These are phyloP conservation scores for Mucor racemosus DNA, from an alignment of 371 early-diverging fungal species.

Conservation along the genomic window DNA sequence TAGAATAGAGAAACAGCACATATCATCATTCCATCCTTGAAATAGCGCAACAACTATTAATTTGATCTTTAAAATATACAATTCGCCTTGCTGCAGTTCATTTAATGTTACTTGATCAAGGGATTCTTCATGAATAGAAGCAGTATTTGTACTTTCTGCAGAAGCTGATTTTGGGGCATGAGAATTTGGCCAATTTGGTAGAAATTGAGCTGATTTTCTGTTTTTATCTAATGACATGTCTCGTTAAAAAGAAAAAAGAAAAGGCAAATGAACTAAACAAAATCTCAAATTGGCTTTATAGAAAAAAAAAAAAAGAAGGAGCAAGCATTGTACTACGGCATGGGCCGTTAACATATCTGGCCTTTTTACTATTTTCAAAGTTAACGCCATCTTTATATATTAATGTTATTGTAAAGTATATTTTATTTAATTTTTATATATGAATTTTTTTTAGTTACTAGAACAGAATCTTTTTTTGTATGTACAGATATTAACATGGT, in stretches of 20 bases:
- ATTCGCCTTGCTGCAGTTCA: constrained; percentile 41
- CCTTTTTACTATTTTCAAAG: constrained; percentile 1
- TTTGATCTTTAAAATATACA: constrained; percentile 47
- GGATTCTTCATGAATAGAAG: constrained; percentile 10
- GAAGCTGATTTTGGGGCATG: constrained; percentile 5
- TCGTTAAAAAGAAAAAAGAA: neutral
- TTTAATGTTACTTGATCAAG: constrained; percentile 13
- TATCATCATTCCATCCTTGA: constrained; percentile 57
- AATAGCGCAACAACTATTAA: constrained; percentile 44
- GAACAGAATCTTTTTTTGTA: neutral
- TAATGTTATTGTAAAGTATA: neutral
- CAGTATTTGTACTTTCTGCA: constrained; percentile 4
- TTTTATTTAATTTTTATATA: neutral
- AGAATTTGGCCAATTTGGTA: constrained; percentile 12
- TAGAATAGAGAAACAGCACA: constrained; percentile 52
- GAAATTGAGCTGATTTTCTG: constrained; percentile 8
- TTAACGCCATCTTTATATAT: neutral
- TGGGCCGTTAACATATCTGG: constrained; percentile 13
- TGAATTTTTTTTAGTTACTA: neutral
- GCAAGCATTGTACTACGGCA: constrained; percentile 13
- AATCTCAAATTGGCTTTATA: no score
- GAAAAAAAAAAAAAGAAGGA: no score
- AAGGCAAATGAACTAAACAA: neutral
- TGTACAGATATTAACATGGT: constrained; percentile 1
- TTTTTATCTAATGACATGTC: constrained; percentile 10